Base-by-base conservation (phyloP, 176 grass and related monocot genomes). In the Ensete glaucum region DNA sequence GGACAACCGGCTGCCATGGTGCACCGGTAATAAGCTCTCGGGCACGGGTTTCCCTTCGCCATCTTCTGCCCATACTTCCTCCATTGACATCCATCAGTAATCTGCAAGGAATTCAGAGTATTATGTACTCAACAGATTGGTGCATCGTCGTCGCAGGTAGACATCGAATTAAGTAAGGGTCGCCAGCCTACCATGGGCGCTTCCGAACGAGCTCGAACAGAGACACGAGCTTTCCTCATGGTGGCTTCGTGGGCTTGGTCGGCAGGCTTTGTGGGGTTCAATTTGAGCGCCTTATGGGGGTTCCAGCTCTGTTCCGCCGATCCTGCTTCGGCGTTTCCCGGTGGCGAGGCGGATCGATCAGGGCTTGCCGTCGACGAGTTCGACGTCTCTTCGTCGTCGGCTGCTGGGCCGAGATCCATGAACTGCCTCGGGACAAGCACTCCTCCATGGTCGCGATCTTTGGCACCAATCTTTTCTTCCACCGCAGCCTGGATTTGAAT, bases 21-120 rank as follows among this genome's bases (percentile, higher is more conserved):
- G 86, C 94, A 98, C 4, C 89, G 82, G 86, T 98, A 98, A 82
- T 98, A 98, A 62, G 90, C 94, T n/a, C 94, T 88, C 20, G 94
- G 94, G 26, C 94, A 98, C 0, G 94, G 94, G 79, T 98, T 98
- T 21, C 94, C 94, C 65, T 98, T 98, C 2, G 94, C 94, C 94
- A 98, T 98, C 85, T 98, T 98, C 83, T 98, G 90, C 0, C 94
- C 94, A 57, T 98, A 98, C 83, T 98, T 98, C 84, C 94, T 88
- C 94, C 94, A 98, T 79, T 98, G 94, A 71, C 94, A 98, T 8
- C 94, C 94, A 71, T 98, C 94, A 26, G 90, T 85, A 71, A 98
- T 98, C 94, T 98, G 56, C 50, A 72, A 50, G 51, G 67, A 1
- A 34, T 54, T 14, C 56, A 0, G 23, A 8, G 22, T 26, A n/a